Percentiles rank a stretch among this genome's conserved stretches.
phyloP scores from a whole-genome alignment of 768 basidiomycete species.

The Dioszegia hungarica region DNA sequence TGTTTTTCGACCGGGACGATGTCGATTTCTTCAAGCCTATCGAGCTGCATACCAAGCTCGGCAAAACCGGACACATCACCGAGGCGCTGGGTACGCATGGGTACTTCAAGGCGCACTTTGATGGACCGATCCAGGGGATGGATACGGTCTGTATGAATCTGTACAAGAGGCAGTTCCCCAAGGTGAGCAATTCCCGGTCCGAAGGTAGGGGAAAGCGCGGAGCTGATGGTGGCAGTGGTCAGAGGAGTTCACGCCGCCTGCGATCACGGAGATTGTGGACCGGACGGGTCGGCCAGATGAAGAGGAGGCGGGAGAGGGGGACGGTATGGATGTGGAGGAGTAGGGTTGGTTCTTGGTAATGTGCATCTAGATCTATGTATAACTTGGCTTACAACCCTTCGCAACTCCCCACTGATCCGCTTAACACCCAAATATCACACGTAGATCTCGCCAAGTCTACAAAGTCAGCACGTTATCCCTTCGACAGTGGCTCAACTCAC shows the following conservation, averaged over 20 bases:
- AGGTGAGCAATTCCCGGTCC: constrained; percentile 58
- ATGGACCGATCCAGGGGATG: constrained; percentile 90
- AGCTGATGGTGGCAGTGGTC: constrained; percentile 14
- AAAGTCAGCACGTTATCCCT: neutral
- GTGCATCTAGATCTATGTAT: too few relatives aligned
- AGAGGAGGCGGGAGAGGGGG: constrained; percentile 14
- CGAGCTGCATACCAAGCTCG: constrained; percentile 86
- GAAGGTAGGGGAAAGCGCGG: neutral
- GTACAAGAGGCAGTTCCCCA: constrained; percentile 91
- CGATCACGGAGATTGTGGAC: constrained; percentile 2
- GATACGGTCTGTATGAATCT: constrained; percentile 92
- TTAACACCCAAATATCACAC: constrained; percentile 3
- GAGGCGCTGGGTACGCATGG: constrained; percentile 96
- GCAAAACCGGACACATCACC: constrained; percentile 71
- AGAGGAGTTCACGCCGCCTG: constrained; percentile 11
- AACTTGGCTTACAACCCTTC: too few relatives aligned
- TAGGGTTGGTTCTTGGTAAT: neutral
- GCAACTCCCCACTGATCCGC: too few relatives aligned
- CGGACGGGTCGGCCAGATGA: neutral
- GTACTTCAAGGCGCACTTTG: constrained; percentile 94
- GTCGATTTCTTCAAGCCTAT: constrained; percentile 89
- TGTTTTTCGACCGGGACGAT: constrained; percentile 96
- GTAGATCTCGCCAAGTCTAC: constrained; percentile 14
- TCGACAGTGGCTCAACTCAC: neutral
- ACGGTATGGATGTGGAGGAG: constrained; percentile 36